Percentiles rank a stretch among this genome's conserved stretches.
phyloP scores from a whole-genome alignment of 352 stramenopile species.

The Phytophthora aleatoria region DNA sequence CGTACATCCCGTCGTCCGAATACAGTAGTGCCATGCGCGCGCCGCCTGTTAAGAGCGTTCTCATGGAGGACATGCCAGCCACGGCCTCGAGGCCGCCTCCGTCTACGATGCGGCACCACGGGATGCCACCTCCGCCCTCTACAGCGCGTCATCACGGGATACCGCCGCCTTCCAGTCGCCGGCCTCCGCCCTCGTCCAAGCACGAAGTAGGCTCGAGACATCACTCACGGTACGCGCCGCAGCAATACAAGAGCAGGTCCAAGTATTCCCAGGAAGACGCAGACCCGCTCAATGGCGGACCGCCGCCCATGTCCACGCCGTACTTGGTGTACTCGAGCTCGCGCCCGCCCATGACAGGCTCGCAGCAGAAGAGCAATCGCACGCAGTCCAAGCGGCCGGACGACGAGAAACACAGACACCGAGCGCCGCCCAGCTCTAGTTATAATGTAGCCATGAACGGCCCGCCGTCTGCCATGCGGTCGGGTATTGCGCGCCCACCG shows the following conservation, averaged over 20 bases:
- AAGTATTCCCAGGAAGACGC: conserved; percentile 37
- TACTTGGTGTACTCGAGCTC: conserved; percentile 53
- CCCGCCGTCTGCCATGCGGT: conserved; percentile 31
- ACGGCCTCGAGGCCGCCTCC: conserved; percentile 31
- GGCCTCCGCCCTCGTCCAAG: conserved; percentile 16
- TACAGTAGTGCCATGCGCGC: conserved; percentile 30
- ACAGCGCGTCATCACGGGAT: conserved; percentile 5
- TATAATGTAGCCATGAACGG: conserved; percentile 10
- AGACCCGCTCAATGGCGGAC: conserved; percentile 41
- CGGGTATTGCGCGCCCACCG: conserved; percentile 23
- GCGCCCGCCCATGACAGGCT: conserved; percentile 17
- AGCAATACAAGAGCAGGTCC: conserved; percentile 56
- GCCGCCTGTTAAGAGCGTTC: conserved; percentile 43
- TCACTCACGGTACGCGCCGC: conserved; percentile 30
- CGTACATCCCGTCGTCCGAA: conserved; percentile 49
- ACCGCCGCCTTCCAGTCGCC: conserved; percentile 12
- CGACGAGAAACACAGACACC: conserved; percentile 12
- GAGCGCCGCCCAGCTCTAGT: conserved; percentile 7
- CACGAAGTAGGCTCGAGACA: conserved; percentile 17
- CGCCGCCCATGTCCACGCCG: conserved; percentile 46
- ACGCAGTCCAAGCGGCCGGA: neutral
- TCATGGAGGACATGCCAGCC: conserved; percentile 46
- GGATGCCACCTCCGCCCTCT: conserved; percentile 4
- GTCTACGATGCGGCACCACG: conserved; percentile 12
- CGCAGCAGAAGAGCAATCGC: conserved; percentile 20